Evolutionary conservation across 2,329 filamentous ascomycete genomes (phyloP).

Genomic region (Ophiostoma novo-ulmi): DNA sequence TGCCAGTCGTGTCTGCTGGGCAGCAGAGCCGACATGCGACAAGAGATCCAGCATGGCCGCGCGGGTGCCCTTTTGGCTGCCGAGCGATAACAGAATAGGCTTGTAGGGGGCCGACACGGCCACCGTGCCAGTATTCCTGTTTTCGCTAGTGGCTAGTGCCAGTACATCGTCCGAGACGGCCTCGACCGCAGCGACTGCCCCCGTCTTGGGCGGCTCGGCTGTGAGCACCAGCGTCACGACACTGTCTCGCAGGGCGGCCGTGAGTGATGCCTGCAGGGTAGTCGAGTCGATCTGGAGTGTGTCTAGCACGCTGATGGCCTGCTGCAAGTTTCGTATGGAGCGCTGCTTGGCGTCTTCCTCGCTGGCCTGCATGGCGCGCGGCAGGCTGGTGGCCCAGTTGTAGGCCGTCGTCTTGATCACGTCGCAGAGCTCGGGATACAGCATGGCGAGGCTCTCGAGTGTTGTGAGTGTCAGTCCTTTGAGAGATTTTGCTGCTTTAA

Average conservation of each 20-base stretch:
- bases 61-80: slow-evolving; percentile 61
- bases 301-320: slow-evolving; percentile 62
- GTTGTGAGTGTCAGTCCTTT: slow-evolving; percentile 42
- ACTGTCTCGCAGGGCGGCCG: slow-evolving; percentile 68
- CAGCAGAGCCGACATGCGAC: slow-evolving; percentile 49
- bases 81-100: slow-evolving; percentile 57
- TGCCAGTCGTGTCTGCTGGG: slow-evolving; percentile 57
- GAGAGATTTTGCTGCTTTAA: background rate
- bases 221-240: slow-evolving; percentile 46
- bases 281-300: slow-evolving; percentile 59
- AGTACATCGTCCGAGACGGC: slow-evolving; percentile 30
- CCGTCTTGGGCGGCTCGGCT: slow-evolving; percentile 32
- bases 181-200: slow-evolving; percentile 31
- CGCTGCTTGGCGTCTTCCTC: slow-evolving; percentile 73
- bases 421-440: slow-evolving; percentile 51
- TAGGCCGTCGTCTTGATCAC: slow-evolving; percentile 64
- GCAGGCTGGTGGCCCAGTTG: slow-evolving; percentile 74
- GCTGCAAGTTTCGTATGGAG: slow-evolving; percentile 70
- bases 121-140: background rate
- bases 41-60: slow-evolving; percentile 55
- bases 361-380: slow-evolving; percentile 74
- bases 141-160: background rate
- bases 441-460: slow-evolving; percentile 49
- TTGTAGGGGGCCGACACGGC: slow-evolving; percentile 41
- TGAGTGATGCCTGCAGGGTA: slow-evolving; percentile 62